These are phyloP conservation scores for Chytriomyces sp. DNA, from an alignment of 192 early-diverging fungal species.

Conservation along the genomic window DNA sequence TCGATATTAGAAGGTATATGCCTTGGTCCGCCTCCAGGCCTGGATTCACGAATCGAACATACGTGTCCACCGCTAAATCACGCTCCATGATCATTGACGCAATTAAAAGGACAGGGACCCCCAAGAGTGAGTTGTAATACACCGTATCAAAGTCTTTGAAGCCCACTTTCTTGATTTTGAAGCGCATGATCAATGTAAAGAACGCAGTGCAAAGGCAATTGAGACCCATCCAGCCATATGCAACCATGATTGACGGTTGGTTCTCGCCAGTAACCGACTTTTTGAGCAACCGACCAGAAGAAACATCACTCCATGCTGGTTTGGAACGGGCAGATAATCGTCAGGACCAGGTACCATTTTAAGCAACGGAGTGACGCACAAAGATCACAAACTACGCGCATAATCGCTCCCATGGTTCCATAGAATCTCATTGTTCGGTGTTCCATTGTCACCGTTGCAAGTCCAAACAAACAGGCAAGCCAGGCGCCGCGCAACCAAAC, in stretches of 20 bases:
- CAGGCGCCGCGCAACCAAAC: neutral
- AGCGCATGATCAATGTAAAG: slow-evolving; percentile 89
- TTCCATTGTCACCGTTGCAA: neutral
- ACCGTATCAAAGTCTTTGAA: slow-evolving; percentile 99
- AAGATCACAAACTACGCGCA: too few relatives aligned
- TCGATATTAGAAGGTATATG: slow-evolving; percentile 53
- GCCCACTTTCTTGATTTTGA: slow-evolving; percentile 80
- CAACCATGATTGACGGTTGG: slow-evolving; percentile 20
- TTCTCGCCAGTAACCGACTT: neutral
- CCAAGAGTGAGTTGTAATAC: slow-evolving; percentile 94
- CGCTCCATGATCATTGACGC: slow-evolving; percentile 44
- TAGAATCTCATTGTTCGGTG: too few relatives aligned
- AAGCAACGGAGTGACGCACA: too few relatives aligned
- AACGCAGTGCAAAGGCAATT: slow-evolving; percentile 91
- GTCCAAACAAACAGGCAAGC: neutral
- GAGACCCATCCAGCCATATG: slow-evolving; percentile 78
- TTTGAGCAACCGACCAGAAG: slow-evolving; percentile 39
- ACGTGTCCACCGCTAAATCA: slow-evolving; percentile 15
- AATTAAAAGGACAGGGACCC: slow-evolving; percentile 67
- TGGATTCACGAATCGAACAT: slow-evolving; percentile 39
- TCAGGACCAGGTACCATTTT: too few relatives aligned
- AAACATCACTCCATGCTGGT: slow-evolving; percentile 48
- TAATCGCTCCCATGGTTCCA: too few relatives aligned
- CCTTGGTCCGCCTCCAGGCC: slow-evolving; percentile 25
- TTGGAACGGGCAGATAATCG: too few relatives aligned